Percentiles rank a stretch among this genome's conserved stretches.
Conservation (phyloP, 1,284 basidiomycete species). For the Rhodofomes roseus region DNA sequence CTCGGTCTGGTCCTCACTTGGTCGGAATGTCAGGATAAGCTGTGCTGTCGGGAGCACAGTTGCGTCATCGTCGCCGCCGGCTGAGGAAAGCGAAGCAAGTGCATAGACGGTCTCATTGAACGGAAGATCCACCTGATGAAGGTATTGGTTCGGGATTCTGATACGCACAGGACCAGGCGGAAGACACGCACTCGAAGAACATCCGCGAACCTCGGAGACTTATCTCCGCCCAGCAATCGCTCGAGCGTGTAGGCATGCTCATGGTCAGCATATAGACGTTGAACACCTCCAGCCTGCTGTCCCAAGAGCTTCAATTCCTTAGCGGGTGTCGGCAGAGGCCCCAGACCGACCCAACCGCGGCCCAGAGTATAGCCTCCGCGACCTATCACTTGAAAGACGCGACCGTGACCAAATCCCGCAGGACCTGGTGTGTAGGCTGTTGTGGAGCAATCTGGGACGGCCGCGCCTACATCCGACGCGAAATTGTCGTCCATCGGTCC, state of each 20-base stretch:
- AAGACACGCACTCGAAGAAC: neutral
- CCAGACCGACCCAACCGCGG: neutral
- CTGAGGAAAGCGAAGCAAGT: neutral
- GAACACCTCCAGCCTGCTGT: neutral
- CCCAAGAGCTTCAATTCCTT: neutral
- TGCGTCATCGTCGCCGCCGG: neutral
- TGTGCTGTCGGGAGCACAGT: constrained; percentile 30
- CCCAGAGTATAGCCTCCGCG: constrained; percentile 37
- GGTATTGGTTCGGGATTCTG: neutral
- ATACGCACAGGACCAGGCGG: neutral
- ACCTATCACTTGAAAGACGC: constrained; percentile 29
- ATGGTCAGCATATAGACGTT: no score
- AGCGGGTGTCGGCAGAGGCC: neutral
- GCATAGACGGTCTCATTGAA: neutral
- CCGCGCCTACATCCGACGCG: constrained; percentile 41
- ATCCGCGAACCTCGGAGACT: neutral
- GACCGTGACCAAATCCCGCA: constrained; percentile 44
- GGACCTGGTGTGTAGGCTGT: constrained; percentile 55
- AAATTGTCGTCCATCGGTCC: constrained; percentile 50
- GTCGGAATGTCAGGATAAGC: constrained; percentile 37
- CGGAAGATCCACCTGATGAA: neutral
- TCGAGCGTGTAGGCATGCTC: neutral
- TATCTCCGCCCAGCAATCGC: neutral
- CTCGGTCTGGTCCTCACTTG: constrained; percentile 16
- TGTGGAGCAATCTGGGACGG: constrained; percentile 36